A percentile compares a stretch with the other conserved stretches of the same genome.
Evolutionary conservation across 2,329 filamentous ascomycete genomes (phyloP).

Genomic region (Penicillium corylophilum): DNA sequence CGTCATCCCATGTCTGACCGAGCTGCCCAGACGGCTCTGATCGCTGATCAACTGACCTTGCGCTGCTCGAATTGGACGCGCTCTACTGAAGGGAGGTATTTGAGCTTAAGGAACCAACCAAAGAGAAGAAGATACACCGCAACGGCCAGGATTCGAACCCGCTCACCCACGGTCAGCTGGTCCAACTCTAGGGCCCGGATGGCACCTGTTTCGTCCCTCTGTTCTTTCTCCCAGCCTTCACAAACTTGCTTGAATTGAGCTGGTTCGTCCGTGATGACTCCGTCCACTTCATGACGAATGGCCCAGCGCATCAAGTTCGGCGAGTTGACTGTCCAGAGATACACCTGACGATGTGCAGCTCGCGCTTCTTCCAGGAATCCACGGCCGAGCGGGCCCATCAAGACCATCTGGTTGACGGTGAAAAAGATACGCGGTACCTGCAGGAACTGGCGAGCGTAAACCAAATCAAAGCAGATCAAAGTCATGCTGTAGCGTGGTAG

Average conservation of each 20-base stretch:
- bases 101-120: constrained; percentile 17
- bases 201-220: not conserved
- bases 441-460: constrained; percentile 71
- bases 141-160: constrained; percentile 6
- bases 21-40: not conserved
- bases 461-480: constrained; percentile 44
- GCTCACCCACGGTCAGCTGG: constrained; percentile 13
- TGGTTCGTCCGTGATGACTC: constrained; percentile 83
- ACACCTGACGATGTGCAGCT: constrained; percentile 59
- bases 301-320: constrained; percentile 78
- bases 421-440: constrained; percentile 64
- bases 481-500: constrained; percentile 41
- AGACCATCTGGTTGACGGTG: constrained; percentile 69
- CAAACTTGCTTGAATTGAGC: constrained; percentile 14
- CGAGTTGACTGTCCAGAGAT: constrained; percentile 86
- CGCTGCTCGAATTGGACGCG: constrained; percentile 4
- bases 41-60: constrained; percentile 6
- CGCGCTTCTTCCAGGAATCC: constrained; percentile 65
- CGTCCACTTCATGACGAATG: constrained; percentile 66
- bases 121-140: constrained; percentile 15
- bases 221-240: constrained; percentile 16
- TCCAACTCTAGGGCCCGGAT: constrained; percentile 3
- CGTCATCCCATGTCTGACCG: not conserved
- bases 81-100: constrained; percentile 5
- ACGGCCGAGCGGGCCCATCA: constrained; percentile 67